Conservation (phyloP, 805 yeast genomes). For the Yarrowia sp. region DNA sequence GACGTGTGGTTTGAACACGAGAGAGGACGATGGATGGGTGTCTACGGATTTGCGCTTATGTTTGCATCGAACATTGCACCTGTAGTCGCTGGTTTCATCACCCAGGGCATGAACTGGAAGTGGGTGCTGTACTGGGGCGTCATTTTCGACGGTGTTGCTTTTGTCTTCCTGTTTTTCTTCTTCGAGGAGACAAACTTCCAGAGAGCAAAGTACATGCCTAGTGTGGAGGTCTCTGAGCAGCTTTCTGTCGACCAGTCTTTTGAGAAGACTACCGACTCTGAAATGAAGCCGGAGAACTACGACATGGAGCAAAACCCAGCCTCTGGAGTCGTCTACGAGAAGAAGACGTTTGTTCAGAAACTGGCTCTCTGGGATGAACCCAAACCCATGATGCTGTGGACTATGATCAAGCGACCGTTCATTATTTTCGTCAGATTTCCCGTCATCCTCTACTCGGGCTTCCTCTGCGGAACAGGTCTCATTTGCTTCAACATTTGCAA, state of each 20-base stretch:
- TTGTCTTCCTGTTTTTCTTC: constrained; percentile 19
- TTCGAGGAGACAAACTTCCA: constrained; percentile 27
- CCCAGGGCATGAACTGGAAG: constrained; percentile 27
- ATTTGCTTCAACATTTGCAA: constrained; percentile 22
- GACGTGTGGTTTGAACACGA: constrained; percentile 80
- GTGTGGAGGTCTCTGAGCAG: not conserved
- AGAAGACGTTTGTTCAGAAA: constrained; percentile 25
- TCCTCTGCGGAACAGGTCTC: constrained; percentile 17
- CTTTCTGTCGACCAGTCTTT: not conserved
- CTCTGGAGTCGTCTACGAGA: not conserved
- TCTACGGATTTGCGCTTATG: constrained; percentile 64
- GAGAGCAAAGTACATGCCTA: not conserved
- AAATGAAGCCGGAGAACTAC: not conserved
- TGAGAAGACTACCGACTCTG: not conserved
- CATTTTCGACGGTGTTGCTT: constrained; percentile 22
- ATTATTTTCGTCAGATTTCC: constrained; percentile 11
- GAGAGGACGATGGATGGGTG: constrained; percentile 66
- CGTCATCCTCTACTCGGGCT: constrained; percentile 2
- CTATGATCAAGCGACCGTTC: constrained; percentile 13
- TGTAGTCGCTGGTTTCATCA: constrained; percentile 15
- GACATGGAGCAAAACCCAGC: not conserved
- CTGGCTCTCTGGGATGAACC: constrained; percentile 16
- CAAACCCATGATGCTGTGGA: constrained; percentile 16
- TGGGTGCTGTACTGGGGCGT: constrained; percentile 27
- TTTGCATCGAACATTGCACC: constrained; percentile 19